These are phyloP conservation scores for Hibiscus trionum DNA, from an alignment of 345 rosid genomes.

Conservation along the genomic window DNA sequence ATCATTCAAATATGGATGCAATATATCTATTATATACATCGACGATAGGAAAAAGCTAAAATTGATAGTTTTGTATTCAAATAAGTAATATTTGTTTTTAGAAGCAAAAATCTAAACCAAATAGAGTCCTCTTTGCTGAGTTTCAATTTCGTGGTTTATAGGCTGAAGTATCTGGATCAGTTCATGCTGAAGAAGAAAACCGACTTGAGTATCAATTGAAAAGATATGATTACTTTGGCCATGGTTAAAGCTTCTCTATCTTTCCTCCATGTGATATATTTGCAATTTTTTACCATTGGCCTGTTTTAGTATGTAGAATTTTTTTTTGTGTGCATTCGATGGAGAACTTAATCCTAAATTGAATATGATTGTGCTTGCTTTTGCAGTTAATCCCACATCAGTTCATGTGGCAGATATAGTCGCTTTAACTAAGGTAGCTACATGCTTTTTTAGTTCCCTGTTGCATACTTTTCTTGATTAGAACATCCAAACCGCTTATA, in stretches of 20 bases:
- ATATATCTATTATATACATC: neutral
- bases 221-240: constrained; percentile 80
- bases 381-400: constrained; percentile 45
- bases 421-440: constrained; percentile 64
- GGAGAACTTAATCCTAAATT: neutral
- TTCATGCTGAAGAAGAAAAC: constrained; percentile 47
- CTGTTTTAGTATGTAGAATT: neutral
- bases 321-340: neutral
- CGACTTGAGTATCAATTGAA: constrained; percentile 68
- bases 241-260: constrained; percentile 33
- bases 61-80: neutral
- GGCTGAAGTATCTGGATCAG: constrained; percentile 75
- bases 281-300: neutral
- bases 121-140: neutral
- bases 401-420: constrained; percentile 62
- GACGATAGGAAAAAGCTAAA: neutral
- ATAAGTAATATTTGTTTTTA: neutral
- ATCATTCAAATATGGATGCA: neutral
- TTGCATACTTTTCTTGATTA: neutral
- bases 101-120: neutral
- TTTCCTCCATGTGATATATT: neutral
- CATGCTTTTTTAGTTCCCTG: neutral
- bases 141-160: constrained; percentile 19
- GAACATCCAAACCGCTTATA: neutral
- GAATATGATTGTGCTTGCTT: constrained; percentile 15